Evolutionary conservation across 2,329 filamentous ascomycete species (phyloP), one percentile per base, ranked within the genome.

Genomic region (Daldinia eschscholtzii): DNA sequence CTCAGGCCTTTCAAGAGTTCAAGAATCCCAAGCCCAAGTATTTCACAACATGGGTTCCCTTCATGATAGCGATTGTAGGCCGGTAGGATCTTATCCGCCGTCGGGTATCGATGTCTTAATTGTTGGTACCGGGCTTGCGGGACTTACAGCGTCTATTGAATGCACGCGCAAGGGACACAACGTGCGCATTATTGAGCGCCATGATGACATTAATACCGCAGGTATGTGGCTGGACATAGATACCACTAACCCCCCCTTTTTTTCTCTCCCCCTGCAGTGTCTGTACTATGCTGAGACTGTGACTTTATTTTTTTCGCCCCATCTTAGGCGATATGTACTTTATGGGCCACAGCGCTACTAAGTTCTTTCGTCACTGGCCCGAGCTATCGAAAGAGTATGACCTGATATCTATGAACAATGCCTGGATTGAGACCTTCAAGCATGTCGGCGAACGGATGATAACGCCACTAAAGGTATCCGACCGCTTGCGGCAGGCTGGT

Each of bases 61-160:
- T 48, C 57, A 68, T 10, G 64, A 60, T 26, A 78, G 78, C 75
- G 81, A 83, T 67, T 76, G 79, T 42, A 85, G 81, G 74, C 84
- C 85, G 18, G 78, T 87, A n/a, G 85, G 85, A 39, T 85, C 83
- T 3, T 87, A 86, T 75, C 81, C 82, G 23, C 72, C 78, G 13
- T 80, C 81, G 7, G 82, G 82, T 52, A 84, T 87, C 70, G 80
- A 82, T 42, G 82, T 87, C 33, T 77, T 87, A 35, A 83, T 88
- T 56, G 84, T 88, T 5, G 86, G 86, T 13, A 83, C 82, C 71
- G 88, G 88, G 6, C 87, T 90, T 60, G 88, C 86, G 50, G 88
- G 88, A 20, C 80, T 90, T 35, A 88, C 87, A 7, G 86, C 87
- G 10, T 86, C 87, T 20, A 87, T 90, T 64, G 88, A 90, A 79